A percentile compares a stretch with the other conserved stretches of the same genome.
Conservation (phyloP, 1,284 basidiomycete species). For the Tilletia setariae region DNA sequence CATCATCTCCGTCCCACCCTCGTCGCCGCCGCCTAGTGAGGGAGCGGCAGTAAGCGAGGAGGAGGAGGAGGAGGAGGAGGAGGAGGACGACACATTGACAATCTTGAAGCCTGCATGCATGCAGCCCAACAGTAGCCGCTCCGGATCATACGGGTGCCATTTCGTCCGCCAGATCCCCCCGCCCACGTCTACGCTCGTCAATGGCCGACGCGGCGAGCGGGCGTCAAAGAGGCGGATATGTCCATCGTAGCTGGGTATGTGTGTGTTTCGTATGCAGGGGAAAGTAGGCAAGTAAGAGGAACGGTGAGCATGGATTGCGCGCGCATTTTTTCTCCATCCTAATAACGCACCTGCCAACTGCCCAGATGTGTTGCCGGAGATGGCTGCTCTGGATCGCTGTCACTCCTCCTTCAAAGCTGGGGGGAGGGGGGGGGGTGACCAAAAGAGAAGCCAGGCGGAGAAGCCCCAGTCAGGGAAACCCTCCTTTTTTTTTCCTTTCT, state of each 20-base stretch:
- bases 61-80: too few species aligned
- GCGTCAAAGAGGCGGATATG: conserved; percentile 78
- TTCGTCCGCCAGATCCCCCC: conserved; percentile 95
- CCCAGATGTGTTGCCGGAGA: conserved; percentile 72
- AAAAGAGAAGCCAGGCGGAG: too few species aligned
- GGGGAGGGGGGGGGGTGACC: conserved; percentile 3
- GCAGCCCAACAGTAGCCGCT: conserved; percentile 76
- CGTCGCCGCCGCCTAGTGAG: background rate
- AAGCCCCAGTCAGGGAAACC: too few species aligned
- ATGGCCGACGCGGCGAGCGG: conserved; percentile 65
- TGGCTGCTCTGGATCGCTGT: conserved; percentile 86
- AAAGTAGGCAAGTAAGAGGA: too few species aligned
- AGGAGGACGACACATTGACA: conserved; percentile 23
- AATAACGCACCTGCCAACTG: conserved; percentile 78
- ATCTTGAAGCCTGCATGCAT: conserved; percentile 95
- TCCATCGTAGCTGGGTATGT: conserved; percentile 71
- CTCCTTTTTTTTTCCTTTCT: too few species aligned
- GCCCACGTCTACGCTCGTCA: conserved; percentile 69
- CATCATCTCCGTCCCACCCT: conserved; percentile 22
- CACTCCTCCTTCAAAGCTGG: conserved; percentile 84
- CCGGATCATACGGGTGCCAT: conserved; percentile 73
- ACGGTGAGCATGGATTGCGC: too few species aligned
- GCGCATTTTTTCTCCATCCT: too few species aligned
- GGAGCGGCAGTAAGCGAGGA: too few species aligned
- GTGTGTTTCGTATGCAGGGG: background rate